Conservation (phyloP, 164 flowering plant genomes). For the Cinnamomum chago region DNA sequence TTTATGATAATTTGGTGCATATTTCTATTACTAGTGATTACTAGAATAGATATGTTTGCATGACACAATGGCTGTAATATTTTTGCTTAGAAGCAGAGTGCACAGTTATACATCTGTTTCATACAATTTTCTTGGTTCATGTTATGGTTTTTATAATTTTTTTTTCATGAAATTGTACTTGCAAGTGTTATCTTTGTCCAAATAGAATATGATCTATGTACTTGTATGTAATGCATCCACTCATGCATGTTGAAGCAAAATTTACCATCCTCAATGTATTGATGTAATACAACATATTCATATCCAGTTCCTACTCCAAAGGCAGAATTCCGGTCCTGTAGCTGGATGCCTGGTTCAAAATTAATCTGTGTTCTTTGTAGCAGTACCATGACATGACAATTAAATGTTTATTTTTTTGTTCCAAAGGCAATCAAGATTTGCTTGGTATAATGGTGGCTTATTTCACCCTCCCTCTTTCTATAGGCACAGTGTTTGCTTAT, state of each 20-base stretch:
- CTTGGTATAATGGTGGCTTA: not conserved
- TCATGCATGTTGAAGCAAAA: not conserved
- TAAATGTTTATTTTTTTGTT: not conserved
- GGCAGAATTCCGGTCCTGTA: not conserved
- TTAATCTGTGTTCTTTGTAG: not conserved
- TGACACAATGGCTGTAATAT: too few relatives aligned
- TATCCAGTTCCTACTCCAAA: not conserved
- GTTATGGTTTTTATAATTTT: not conserved
- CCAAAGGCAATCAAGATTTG: not conserved
- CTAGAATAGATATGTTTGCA: too few relatives aligned
- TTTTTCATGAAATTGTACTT: not conserved
- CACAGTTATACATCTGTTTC: too few relatives aligned
- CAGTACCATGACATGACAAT: not conserved
- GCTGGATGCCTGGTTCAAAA: not conserved
- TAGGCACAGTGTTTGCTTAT: slow-evolving; percentile 72
- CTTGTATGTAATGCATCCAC: not conserved
- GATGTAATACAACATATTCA: not conserved
- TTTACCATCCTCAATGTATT: not conserved
- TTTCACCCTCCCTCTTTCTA: slow-evolving; percentile 5
- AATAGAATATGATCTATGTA: not conserved
- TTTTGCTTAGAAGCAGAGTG: too few relatives aligned
- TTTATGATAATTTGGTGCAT: too few relatives aligned
- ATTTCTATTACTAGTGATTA: too few relatives aligned
- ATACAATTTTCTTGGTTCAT: too few relatives aligned
- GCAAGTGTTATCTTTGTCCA: not conserved